Evolutionary conservation across 2,329 filamentous ascomycete genomes (phyloP).

Genomic region (Xylariaceae sp.): DNA sequence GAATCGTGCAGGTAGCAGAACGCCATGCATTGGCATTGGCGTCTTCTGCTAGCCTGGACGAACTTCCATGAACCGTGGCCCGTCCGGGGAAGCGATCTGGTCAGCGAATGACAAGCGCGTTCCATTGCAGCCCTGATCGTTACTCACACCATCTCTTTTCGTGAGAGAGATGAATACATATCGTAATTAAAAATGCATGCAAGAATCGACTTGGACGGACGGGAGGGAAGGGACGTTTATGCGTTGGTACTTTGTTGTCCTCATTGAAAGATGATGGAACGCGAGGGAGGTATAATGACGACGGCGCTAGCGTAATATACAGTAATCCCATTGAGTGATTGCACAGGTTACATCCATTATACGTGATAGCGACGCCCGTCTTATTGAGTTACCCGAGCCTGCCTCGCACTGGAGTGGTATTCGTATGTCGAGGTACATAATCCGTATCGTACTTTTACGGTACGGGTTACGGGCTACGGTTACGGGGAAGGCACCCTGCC

Average conservation of each 20-base stretch:
- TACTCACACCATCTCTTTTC: conserved; percentile 4
- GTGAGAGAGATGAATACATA: neutral
- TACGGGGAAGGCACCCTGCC: no score
- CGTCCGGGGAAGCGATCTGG: conserved; percentile 15
- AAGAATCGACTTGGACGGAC: neutral
- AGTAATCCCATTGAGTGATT: neutral
- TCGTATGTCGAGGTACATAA: neutral
- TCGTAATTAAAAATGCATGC: no score
- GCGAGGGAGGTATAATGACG: no score
- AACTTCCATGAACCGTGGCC: conserved; percentile 4
- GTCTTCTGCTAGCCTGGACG: conserved; percentile 1
- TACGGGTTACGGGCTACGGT: neutral
- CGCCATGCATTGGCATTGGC: conserved; percentile 16
- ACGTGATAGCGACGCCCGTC: neutral
- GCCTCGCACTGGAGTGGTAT: neutral
- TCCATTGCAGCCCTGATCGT: conserved; percentile 2
- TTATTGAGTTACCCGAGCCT: neutral
- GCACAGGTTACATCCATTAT: neutral
- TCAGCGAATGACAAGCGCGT: conserved; percentile 5
- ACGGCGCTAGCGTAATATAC: neutral
- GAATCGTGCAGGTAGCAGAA: conserved; percentile 15
- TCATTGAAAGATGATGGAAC: no score
- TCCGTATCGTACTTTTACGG: no score
- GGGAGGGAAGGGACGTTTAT: neutral
- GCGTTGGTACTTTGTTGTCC: neutral